A percentile compares a stretch with the other conserved stretches of the same genome.
phyloP scores from a whole-genome alignment of 345 rosid species.

The Combretum micranthum region DNA sequence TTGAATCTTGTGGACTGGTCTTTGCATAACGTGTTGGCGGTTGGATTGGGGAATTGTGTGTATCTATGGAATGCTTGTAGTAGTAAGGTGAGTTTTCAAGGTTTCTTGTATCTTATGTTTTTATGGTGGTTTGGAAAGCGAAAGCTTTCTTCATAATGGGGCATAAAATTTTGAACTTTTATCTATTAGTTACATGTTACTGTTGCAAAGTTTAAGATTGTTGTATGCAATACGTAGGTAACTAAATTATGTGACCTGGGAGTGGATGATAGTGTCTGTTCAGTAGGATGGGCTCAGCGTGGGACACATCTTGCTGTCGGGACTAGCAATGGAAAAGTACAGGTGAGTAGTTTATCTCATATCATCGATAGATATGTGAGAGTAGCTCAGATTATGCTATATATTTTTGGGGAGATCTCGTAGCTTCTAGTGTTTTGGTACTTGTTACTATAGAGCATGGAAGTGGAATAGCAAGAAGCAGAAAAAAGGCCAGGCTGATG shows the following conservation, averaged over 20 bases:
- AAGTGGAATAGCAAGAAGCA: too few relatives aligned
- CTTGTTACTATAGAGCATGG: too few relatives aligned
- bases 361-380: too few relatives aligned
- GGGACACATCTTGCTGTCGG: constrained; percentile 90
- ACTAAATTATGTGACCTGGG: constrained; percentile 96
- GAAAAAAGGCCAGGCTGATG: too few relatives aligned
- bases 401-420: too few relatives aligned
- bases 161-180: background rate
- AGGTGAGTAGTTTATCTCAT: constrained; percentile 38
- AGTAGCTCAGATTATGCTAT: too few relatives aligned
- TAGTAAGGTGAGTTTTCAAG: constrained; percentile 61
- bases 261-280: constrained; percentile 76
- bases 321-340: constrained; percentile 75
- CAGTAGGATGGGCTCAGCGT: constrained; percentile 92
- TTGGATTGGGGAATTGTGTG: constrained; percentile 91
- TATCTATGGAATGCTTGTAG: constrained; percentile 99
- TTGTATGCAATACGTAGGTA: constrained; percentile 38
- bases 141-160: background rate
- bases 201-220: too few relatives aligned
- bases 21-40: constrained; percentile 86
- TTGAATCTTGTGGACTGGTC: constrained; percentile 98
- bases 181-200: too few relatives aligned
- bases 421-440: too few relatives aligned
- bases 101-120: background rate
- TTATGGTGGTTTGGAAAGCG: background rate